A percentile compares a stretch with the other conserved stretches of the same genome.
These are phyloP conservation scores for Trichosporon inkin DNA, from an alignment of 1,284 basidiomycete species.

Conservation along the genomic window DNA sequence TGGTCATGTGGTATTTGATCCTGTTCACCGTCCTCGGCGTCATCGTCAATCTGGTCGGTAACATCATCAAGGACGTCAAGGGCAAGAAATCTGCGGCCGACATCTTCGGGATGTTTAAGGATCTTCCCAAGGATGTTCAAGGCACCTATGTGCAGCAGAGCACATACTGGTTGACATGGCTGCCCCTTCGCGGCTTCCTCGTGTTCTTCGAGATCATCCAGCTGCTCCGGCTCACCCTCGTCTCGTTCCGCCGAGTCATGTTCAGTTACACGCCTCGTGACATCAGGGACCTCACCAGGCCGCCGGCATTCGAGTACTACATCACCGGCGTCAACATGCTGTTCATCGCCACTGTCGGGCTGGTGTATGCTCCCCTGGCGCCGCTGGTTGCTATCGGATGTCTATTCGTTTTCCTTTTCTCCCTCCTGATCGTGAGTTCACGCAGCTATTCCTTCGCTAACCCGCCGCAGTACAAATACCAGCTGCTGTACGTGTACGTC, in stretches of 20 bases:
- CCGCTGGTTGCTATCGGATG: conserved; percentile 66
- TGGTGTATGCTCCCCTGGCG: conserved; percentile 87
- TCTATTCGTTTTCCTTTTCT: conserved; percentile 74
- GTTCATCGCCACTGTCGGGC: conserved; percentile 78
- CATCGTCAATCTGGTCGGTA: conserved; percentile 66
- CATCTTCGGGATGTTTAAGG: conserved; percentile 62
- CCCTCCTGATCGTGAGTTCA: conserved; percentile 40
- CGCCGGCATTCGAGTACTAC: conserved; percentile 77
- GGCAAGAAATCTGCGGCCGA: conserved; percentile 61
- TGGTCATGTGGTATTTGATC: conserved; percentile 70
- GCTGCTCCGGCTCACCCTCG: conserved; percentile 79
- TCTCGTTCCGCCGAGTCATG: conserved; percentile 76
- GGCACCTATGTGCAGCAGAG: conserved; percentile 75
- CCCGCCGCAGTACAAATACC: conserved; percentile 71
- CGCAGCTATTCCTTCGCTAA: conserved; percentile 17
- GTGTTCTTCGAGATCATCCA: conserved; percentile 94
- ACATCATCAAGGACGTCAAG: conserved; percentile 66
- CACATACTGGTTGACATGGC: conserved; percentile 82
- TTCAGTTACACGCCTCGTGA: conserved; percentile 96
- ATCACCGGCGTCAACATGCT: conserved; percentile 56
- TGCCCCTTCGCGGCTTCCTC: conserved; percentile 90
- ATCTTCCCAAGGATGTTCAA: conserved; percentile 57
- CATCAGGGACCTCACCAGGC: conserved; percentile 92
- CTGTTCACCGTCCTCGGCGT: conserved; percentile 89
- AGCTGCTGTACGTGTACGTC: conserved; percentile 86